Evolutionary conservation across 345 rosid species (phyloP).

Genomic region (Ceriops decandra): DNA sequence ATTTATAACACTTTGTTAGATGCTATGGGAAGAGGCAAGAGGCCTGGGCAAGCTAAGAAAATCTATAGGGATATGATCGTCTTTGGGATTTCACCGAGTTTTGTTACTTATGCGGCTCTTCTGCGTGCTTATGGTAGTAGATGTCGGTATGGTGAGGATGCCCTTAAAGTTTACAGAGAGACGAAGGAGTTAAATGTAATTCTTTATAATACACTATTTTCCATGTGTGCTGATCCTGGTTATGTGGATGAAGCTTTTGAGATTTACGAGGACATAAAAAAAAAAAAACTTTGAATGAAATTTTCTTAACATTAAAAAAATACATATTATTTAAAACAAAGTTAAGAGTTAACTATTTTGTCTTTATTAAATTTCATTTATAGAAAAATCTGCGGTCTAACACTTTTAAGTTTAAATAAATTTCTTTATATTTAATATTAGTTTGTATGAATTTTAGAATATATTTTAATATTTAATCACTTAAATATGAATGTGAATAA

Average conservation of each 20-base stretch:
- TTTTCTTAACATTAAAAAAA: too few species aligned
- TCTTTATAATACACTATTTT: conserved; percentile 76
- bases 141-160: conserved; percentile 75
- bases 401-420: too few species aligned
- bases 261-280: conserved; percentile 64
- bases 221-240: conserved; percentile 91
- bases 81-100: conserved; percentile 58
- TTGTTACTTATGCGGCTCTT: conserved; percentile 64
- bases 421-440: too few species aligned
- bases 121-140: conserved; percentile 64
- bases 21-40: conserved; percentile 90
- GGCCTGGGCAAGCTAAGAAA: conserved; percentile 87
- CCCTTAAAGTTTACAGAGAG: conserved; percentile 58
- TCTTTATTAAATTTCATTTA: too few species aligned
- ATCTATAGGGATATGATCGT: conserved; percentile 63
- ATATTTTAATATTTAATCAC: too few species aligned
- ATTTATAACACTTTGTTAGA: conserved; percentile 70
- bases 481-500: too few species aligned
- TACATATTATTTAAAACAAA: too few species aligned
- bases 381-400: too few species aligned
- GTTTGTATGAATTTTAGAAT: too few species aligned
- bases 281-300: too few species aligned
- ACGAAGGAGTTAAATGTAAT: conserved; percentile 69
- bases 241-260: conserved; percentile 57
- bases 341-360: too few species aligned